Percentiles rank a stretch among this genome's conserved stretches.
These are phyloP conservation scores for Penicillium italicum DNA, from an alignment of 2,329 filamentous ascomycete species.

Conservation along the genomic window DNA sequence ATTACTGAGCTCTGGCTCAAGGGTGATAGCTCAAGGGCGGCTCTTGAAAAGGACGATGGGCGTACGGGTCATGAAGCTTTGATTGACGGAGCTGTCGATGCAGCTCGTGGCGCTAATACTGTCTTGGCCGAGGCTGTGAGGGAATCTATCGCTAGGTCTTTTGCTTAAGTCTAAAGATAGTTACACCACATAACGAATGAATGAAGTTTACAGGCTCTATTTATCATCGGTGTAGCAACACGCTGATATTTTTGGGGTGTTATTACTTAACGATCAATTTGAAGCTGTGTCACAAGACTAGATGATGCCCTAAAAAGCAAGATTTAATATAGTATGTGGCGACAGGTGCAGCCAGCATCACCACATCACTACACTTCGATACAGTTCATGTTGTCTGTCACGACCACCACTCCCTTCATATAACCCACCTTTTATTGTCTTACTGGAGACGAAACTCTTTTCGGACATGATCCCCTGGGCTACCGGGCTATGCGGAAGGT, in stretches of 20 bases:
- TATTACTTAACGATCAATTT: neutral
- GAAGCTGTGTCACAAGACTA: neutral
- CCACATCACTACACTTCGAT: neutral
- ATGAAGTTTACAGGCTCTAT: slow-evolving; percentile 14
- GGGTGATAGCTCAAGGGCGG: slow-evolving; percentile 54
- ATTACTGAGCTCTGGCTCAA: slow-evolving; percentile 94
- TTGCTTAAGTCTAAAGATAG: slow-evolving; percentile 21
- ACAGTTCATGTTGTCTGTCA: neutral
- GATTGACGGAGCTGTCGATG: slow-evolving; percentile 61
- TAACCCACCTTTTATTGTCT: neutral
- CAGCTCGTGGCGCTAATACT: slow-evolving; percentile 56
- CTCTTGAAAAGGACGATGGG: slow-evolving; percentile 33
- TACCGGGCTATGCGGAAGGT: neutral
- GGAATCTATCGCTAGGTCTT: slow-evolving; percentile 51
- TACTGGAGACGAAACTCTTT: neutral
- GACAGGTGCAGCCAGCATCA: neutral
- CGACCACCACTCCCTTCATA: neutral
- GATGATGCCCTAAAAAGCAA: neutral
- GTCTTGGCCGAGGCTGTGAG: slow-evolving; percentile 61
- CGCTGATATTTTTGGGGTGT: neutral
- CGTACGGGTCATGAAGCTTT: slow-evolving; percentile 49
- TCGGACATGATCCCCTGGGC: neutral
- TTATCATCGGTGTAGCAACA: neutral
- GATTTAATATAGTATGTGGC: neutral
- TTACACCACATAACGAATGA: slow-evolving; percentile 19